Evolutionary conservation across 306 rosid species (phyloP).

Genomic region (Ormosia semicastrata): DNA sequence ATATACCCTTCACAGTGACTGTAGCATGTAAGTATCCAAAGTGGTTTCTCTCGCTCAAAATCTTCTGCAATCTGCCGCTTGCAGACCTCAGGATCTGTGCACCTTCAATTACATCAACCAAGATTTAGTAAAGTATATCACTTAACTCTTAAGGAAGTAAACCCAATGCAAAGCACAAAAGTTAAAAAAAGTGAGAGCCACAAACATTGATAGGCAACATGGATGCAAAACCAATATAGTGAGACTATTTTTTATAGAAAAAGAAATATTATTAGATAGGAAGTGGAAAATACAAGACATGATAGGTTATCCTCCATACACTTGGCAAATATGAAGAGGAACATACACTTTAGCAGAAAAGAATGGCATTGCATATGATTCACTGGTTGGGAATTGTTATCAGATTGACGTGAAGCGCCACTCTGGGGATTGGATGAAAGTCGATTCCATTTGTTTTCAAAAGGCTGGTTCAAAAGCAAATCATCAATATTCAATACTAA

Average conservation of each 20-base stretch:
- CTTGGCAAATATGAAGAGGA: background rate
- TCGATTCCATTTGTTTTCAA: constrained; percentile 85
- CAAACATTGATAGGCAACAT: background rate
- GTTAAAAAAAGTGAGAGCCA: constrained; percentile 6
- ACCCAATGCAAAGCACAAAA: constrained; percentile 8
- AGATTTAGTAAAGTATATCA: constrained; percentile 18
- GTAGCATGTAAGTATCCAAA: constrained; percentile 91
- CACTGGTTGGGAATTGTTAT: constrained; percentile 44
- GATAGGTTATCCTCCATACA: background rate
- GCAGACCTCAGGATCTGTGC: constrained; percentile 84
- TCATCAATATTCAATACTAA: constrained; percentile 15
- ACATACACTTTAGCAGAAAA: background rate
- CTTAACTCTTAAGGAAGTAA: background rate
- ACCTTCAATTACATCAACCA: constrained; percentile 53
- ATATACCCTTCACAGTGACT: constrained; percentile 70
- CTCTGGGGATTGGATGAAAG: constrained; percentile 38
- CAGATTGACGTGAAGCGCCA: constrained; percentile 42
- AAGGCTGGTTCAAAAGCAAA: constrained; percentile 56
- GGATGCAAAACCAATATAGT: background rate
- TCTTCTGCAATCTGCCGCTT: constrained; percentile 70
- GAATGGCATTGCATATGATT: constrained; percentile 34
- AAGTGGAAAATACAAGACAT: background rate
- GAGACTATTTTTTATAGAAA: background rate
- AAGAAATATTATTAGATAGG: background rate
- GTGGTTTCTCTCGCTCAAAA: constrained; percentile 72